Evolutionary conservation across 169 alveolate genomes (phyloP).

Genomic region (Plasmodium inui): DNA sequence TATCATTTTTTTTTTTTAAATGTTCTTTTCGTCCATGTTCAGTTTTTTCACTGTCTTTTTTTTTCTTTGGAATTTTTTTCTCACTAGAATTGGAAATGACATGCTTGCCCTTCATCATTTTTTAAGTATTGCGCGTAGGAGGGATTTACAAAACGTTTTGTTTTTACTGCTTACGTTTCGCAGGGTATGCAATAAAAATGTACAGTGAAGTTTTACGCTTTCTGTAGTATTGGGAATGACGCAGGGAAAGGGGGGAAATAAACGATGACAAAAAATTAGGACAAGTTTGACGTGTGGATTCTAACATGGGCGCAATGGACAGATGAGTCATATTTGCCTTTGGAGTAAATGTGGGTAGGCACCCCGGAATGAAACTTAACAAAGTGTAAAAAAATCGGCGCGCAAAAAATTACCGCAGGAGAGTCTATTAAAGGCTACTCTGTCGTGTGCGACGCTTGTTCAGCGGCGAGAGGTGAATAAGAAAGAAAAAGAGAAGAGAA

Average conservation of each 20-base stretch:
- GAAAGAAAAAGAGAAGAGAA: neutral
- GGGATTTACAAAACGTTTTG: neutral
- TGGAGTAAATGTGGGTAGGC: neutral
- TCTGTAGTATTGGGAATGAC: neutral
- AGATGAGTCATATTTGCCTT: neutral
- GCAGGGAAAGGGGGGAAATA: neutral
- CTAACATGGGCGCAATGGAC: neutral
- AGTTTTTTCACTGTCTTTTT: slow-evolving; percentile 35
- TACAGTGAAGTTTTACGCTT: neutral
- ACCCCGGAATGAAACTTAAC: neutral
- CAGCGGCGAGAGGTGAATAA: neutral
- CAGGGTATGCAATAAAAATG: neutral
- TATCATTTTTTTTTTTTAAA: slow-evolving; percentile 26
- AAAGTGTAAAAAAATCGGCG: neutral
- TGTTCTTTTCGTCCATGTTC: slow-evolving; percentile 37
- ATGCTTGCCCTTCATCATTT: slow-evolving; percentile 32
- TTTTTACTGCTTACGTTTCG: neutral
- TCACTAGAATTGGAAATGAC: neutral
- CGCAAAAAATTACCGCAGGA: neutral
- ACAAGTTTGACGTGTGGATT: neutral
- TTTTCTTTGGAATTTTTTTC: slow-evolving; percentile 23
- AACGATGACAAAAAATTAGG: neutral
- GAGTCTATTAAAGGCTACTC: neutral
- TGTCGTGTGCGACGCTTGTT: slow-evolving; percentile 2
- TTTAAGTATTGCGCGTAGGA: neutral